Evolutionary conservation across 495 filamentous ascomycete species (phyloP).

Genomic region (Xylaria longipes): DNA sequence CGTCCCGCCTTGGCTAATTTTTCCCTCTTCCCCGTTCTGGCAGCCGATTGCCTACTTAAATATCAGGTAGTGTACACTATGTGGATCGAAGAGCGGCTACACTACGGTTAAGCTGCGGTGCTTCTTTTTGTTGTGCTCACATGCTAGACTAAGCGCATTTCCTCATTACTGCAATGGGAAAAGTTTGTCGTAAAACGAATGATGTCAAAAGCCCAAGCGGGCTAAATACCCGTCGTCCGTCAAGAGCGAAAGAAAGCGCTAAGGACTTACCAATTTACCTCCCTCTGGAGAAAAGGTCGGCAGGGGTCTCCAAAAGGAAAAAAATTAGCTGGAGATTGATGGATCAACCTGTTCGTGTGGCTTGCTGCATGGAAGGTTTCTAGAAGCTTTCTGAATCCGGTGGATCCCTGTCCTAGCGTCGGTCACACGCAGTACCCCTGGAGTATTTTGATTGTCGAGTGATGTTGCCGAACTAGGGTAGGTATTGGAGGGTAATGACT

Average conservation of each 20-base stretch:
- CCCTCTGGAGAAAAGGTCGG: neutral
- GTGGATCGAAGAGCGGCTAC: conserved; percentile 8
- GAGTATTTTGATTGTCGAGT: neutral
- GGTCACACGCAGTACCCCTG: conserved; percentile 15
- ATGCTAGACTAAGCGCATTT: neutral
- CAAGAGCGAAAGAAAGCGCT: neutral
- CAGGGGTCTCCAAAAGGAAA: neutral
- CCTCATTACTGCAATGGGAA: neutral
- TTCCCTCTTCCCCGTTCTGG: conserved; percentile 12
- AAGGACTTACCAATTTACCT: neutral
- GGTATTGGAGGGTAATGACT: neutral
- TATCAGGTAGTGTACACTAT: neutral
- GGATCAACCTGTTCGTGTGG: neutral
- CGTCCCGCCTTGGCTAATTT: conserved; percentile 12
- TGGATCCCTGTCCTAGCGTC: conserved; percentile 4
- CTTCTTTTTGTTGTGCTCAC: neutral
- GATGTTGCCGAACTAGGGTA: neutral
- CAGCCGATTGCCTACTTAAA: conserved; percentile 5
- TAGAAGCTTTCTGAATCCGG: conserved; percentile 17
- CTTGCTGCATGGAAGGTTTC: conserved; percentile 26
- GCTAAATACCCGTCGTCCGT: conserved; percentile 7
- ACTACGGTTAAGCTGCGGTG: neutral
- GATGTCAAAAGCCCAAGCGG: neutral
- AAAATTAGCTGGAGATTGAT: neutral
- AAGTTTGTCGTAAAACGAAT: neutral